Conservation (phyloP, 495 filamentous ascomycete genomes). For the Oidiodendron maius region DNA sequence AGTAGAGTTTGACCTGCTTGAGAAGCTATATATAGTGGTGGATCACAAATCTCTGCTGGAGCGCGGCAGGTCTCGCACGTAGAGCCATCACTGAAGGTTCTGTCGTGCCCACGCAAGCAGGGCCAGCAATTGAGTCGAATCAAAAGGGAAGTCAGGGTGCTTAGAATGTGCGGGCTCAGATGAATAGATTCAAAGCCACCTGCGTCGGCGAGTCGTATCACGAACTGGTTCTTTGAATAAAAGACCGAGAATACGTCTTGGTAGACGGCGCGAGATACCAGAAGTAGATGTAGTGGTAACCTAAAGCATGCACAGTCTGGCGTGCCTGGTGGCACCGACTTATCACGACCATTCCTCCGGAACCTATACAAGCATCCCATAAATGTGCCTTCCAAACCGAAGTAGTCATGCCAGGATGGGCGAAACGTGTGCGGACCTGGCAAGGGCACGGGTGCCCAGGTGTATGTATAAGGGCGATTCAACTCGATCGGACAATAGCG, state of each 20-base stretch:
- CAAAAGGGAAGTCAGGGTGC: not conserved
- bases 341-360: not conserved
- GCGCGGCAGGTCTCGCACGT: not conserved
- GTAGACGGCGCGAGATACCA: not conserved
- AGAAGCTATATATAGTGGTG: not conserved
- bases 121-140: constrained; percentile 4
- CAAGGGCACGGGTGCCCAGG: not conserved
- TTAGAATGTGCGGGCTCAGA: not conserved
- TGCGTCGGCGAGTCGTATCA: not conserved
- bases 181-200: not conserved
- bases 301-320: not conserved
- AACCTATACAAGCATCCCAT: not conserved
- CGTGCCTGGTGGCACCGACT: not conserved
- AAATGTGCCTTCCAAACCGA: too few species aligned
- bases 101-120: not conserved
- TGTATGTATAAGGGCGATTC: not conserved
- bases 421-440: not conserved
- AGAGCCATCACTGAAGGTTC: not conserved
- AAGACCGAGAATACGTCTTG: not conserved
- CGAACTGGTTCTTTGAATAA: not conserved
- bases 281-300: not conserved
- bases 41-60: not conserved
- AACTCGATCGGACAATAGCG: not conserved
- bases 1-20: not conserved
- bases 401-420: too few species aligned